Evolutionary conservation across 2,329 filamentous ascomycete genomes (phyloP).

Genomic region (Aspergillus sergii): DNA sequence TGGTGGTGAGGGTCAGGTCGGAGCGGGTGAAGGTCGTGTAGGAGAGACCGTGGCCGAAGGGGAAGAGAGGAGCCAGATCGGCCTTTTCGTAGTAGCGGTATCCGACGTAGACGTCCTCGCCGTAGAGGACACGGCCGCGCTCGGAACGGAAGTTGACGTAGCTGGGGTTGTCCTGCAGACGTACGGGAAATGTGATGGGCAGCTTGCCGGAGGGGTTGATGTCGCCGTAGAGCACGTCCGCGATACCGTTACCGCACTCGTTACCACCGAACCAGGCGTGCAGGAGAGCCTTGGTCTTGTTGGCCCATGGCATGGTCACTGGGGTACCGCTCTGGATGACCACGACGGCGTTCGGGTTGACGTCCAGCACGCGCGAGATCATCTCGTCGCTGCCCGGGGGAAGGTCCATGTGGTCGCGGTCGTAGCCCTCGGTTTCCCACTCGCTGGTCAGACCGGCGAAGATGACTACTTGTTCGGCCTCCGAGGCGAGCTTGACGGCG

Average conservation of each 20-base stretch:
- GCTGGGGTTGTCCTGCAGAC: conserved; percentile 70
- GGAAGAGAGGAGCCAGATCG: conserved; percentile 67
- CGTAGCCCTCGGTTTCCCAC: conserved; percentile 77
- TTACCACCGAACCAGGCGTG: conserved; percentile 90
- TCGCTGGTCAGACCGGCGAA: conserved; percentile 78
- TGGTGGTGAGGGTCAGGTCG: conserved; percentile 43
- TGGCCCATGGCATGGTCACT: conserved; percentile 53
- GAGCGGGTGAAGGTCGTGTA: conserved; percentile 70
- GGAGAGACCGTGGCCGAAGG: conserved; percentile 78
- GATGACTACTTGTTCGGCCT: conserved; percentile 75
- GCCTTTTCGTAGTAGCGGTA: conserved; percentile 79
- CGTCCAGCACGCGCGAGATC: conserved; percentile 65
- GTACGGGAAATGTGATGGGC: conserved; percentile 70
- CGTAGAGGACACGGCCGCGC: conserved; percentile 71
- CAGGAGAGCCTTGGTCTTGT: conserved; percentile 59
- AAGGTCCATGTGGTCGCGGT: conserved; percentile 60
- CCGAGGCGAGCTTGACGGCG: conserved; percentile 68
- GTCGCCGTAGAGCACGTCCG: conserved; percentile 74
- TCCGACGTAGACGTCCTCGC: conserved; percentile 78
- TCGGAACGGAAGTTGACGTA: conserved; percentile 75
- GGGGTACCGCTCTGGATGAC: conserved; percentile 79
- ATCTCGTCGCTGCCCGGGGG: conserved; percentile 59
- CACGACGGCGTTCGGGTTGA: conserved; percentile 70
- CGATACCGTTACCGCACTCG: conserved; percentile 79
- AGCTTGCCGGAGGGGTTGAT: conserved; percentile 76